Evolutionary conservation across 306 rosid species (phyloP), one percentile per base, ranked within the genome.

Genomic region (Pachyrhizus erosus): DNA sequence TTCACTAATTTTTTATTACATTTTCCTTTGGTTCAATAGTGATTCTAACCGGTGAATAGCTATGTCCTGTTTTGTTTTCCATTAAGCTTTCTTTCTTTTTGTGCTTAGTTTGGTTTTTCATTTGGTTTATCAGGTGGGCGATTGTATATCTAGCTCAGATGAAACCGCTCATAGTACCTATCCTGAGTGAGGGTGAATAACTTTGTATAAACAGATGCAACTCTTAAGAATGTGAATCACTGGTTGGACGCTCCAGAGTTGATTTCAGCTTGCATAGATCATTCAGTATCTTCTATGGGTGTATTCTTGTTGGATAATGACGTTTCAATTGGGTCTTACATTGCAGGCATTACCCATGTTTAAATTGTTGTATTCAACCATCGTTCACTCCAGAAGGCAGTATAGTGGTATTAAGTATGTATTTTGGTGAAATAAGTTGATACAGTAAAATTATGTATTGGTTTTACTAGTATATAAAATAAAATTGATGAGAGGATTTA

Each of bases 141-240:
- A 94, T 94, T 57, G 95, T 94, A 75, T 94, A 92, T 86, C 77
- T 94, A 80, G 98, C 98, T 68, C 98, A 94, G 84, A 92, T 92
- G 98, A 94, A 94, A 34, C 98, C 98, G 0, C 95, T 94, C 68
- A 94, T 94, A 9, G 97, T 94, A 61, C 98, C 98, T n/a, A 87
- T 94, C 70, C 87, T 92, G 80, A 94, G 80, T 52, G 97, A 93
- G 43, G 90, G 86, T 14, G 95, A 89, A 86, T 94, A 81, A 81
- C 11, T 55, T 61, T 58, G 31, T 62, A 31, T 42, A 69, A 49
- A 57, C 65, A 84, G 70, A 64, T 77, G 26, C 23, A 85, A 82
- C 14, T 54, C 86, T 34, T 72, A 62, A 57, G 77, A 60, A 66
- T 46, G 69, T 76, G 82, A 65, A 61, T 80, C 52, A 48, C 51